Base-by-base conservation (phyloP, 2,329 filamentous ascomycete species). In the Aspergillus bombycis region DNA sequence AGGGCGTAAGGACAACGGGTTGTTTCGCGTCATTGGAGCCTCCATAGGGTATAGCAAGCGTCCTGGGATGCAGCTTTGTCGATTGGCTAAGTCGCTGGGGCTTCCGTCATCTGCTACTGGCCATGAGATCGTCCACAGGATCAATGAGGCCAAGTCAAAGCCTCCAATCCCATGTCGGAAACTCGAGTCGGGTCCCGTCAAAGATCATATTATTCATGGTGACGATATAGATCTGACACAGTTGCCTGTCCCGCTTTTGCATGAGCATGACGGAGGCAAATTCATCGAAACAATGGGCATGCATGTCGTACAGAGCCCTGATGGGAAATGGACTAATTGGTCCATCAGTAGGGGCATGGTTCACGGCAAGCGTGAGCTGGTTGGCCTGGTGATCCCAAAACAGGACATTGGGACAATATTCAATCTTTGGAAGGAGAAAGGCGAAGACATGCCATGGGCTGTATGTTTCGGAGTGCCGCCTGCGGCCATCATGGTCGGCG, bases 291-390 rank as follows among this genome's bases (percentile, higher is more conserved):
- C 68, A 34, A 67, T 68, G 36, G 68, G 68, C 12, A 66, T 70
- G 57, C 64, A 69, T 52, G 65, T 66, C 36, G 67, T 70, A n/a
- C 65, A 69, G 50, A 69, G 61, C 8, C 68, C 65, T 3, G 67
- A 69, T 61, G 63, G 63, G 30, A 46, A 41, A 9, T 70, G 68
- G 68, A 57, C 59, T n/a, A 68, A 67, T 21, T 69, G 68, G 68
- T 66, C 68, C 3, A 70, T 70, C 45, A 68, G 65, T 19, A 66
- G 69, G 10, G 64, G 58, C 12, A 70, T 70, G 69, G 61, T 67
- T 28, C 60, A 65, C 19, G 62, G 52, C 16, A 54, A 54, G 52
- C 52, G 52, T 36, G 60, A 30, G 11, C 63, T 70, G 11, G 65
- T 66, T 16, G 61, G 66, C 16, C 66, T 64, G 9, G 65, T 71